A percentile compares a stretch with the other conserved stretches of the same genome.
Conservation (phyloP, 2,329 filamentous ascomycete species). For the Sphaerostilbella broomeana region DNA sequence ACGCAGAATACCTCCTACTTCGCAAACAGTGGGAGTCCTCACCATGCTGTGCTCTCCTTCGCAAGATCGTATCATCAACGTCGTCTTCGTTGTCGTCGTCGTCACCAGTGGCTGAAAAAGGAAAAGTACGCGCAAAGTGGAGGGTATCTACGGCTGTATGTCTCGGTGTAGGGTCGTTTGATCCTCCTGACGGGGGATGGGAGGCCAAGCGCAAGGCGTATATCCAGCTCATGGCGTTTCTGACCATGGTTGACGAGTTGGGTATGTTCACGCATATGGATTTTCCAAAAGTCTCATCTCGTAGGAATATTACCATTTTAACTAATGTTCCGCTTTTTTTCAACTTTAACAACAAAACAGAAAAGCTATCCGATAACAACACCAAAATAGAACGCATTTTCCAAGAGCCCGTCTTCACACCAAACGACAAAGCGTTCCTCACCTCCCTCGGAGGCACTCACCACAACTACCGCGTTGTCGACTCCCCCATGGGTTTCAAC, state of each 20-base stretch:
- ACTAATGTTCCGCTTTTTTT: neutral
- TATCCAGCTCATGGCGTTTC: conserved; percentile 48
- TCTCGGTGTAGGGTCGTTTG: conserved; percentile 49
- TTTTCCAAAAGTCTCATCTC: too few species aligned
- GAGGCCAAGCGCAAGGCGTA: conserved; percentile 41
- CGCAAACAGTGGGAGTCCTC: conserved; percentile 24
- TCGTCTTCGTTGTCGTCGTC: conserved; percentile 5
- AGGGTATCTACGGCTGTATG: conserved; percentile 44
- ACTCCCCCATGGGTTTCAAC: conserved; percentile 47
- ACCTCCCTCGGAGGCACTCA: conserved; percentile 40
- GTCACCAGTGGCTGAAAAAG: too few species aligned
- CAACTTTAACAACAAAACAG: neutral
- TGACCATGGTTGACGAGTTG: conserved; percentile 38
- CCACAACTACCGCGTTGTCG: conserved; percentile 36
- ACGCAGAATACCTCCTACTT: conserved; percentile 23
- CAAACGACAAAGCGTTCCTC: conserved; percentile 45
- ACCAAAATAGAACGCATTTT: conserved; percentile 39
- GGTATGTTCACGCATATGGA: conserved; percentile 27
- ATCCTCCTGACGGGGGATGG: conserved; percentile 41
- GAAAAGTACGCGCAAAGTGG: too few species aligned
- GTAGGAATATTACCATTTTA: too few species aligned
- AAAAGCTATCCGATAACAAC: neutral
- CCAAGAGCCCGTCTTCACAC: conserved; percentile 49
- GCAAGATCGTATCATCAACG: conserved; percentile 26
- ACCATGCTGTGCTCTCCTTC: conserved; percentile 25